A percentile compares a stretch with the other conserved stretches of the same genome.
Conservation (phyloP, 2,329 filamentous ascomycete genomes). For the Nectriaceae sp. region DNA sequence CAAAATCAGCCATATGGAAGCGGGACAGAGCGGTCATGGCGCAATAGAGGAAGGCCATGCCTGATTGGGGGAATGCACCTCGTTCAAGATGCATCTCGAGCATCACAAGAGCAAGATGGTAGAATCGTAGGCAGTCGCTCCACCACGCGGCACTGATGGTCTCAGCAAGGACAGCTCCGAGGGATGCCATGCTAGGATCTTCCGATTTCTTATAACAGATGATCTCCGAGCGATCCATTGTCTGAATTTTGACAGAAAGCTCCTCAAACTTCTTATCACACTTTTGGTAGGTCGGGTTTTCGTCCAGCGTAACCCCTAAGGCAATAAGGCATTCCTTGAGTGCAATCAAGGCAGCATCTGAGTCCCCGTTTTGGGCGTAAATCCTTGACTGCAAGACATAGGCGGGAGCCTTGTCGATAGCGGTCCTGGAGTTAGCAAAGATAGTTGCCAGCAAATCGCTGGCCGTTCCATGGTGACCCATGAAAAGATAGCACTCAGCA, state of each 20-base stretch:
- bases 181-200: conserved; percentile 58
- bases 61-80: conserved; percentile 70
- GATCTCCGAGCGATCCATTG: conserved; percentile 52
- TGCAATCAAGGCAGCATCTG: conserved; percentile 65
- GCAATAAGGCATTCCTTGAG: conserved; percentile 72
- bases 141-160: conserved; percentile 72
- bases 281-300: conserved; percentile 69
- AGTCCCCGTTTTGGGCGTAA: conserved; percentile 72
- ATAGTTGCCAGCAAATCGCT: conserved; percentile 69
- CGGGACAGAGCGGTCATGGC: conserved; percentile 67
- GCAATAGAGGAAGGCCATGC: conserved; percentile 67
- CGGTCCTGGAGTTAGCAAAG: conserved; percentile 67
- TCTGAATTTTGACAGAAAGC: conserved; percentile 60
- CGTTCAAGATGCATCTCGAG: conserved; percentile 64
- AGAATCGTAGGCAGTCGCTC: conserved; percentile 72
- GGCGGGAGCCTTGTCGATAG: conserved; percentile 80
- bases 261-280: conserved; percentile 75
- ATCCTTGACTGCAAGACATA: conserved; percentile 84
- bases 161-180: conserved; percentile 72
- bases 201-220: conserved; percentile 44
- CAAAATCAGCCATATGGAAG: conserved; percentile 71
- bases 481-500: conserved; percentile 81
- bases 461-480: conserved; percentile 70
- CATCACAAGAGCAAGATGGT: conserved; percentile 68
- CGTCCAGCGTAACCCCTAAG: conserved; percentile 67